phyloP scores from a whole-genome alignment of 148 eudicot species.

The Rhododendron kiyosumense region DNA sequence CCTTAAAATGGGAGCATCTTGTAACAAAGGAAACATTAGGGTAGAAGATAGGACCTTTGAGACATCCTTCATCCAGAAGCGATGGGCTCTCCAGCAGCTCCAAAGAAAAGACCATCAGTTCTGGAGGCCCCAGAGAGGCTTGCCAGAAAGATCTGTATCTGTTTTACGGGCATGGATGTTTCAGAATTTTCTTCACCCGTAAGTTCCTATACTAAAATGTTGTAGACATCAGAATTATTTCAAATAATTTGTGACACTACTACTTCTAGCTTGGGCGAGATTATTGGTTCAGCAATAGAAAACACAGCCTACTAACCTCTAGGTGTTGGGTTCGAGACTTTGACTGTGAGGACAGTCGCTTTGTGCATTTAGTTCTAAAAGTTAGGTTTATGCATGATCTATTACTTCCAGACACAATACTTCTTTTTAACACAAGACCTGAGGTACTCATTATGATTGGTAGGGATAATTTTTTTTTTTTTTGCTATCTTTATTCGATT shows the following conservation, averaged over 20 bases:
- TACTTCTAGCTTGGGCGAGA: background rate
- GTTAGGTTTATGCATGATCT: background rate
- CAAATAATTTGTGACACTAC: background rate
- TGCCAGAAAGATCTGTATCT: slow-evolving; percentile 93
- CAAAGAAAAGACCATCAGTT: slow-evolving; percentile 70
- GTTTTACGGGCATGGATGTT: slow-evolving; percentile 96
- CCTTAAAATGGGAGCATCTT: slow-evolving; percentile 41
- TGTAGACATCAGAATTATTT: background rate
- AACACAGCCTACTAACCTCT: background rate
- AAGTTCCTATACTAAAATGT: slow-evolving; percentile 15
- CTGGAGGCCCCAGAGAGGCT: slow-evolving; percentile 96
- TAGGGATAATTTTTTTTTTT: background rate
- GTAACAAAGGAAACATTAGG: slow-evolving; percentile 15
- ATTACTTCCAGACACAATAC: background rate
- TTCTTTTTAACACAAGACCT: background rate
- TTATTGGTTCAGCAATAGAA: background rate
- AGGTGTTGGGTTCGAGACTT: background rate
- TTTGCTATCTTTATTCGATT: no score
- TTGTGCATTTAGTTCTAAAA: background rate
- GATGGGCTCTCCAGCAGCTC: slow-evolving; percentile 86
- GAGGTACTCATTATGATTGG: background rate
- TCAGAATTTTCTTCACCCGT: slow-evolving; percentile 96
- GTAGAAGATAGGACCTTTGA: slow-evolving; percentile 45
- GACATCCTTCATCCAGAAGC: slow-evolving; percentile 68
- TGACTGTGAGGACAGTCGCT: background rate